phyloP scores from a whole-genome alignment of 2,329 filamentous ascomycete species.

The Colletotrichum nymphaeae region DNA sequence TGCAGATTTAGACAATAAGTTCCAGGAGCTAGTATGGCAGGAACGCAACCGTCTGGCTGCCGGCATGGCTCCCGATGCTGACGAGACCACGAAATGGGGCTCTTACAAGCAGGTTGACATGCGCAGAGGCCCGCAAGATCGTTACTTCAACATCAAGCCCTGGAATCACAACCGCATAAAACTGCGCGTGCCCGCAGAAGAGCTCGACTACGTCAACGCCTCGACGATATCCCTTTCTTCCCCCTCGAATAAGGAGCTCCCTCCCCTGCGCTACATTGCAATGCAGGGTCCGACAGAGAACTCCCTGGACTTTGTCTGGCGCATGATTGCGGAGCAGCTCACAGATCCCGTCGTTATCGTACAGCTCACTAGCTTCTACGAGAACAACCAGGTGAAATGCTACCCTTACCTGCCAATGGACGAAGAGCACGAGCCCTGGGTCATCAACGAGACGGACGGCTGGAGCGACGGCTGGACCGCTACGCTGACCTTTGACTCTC shows the following conservation, averaged over 20 bases:
- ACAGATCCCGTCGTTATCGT: slow-evolving; percentile 83
- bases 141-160: slow-evolving; percentile 90
- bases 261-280: slow-evolving; percentile 79
- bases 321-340: slow-evolving; percentile 89
- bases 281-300: slow-evolving; percentile 89
- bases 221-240: slow-evolving; percentile 73
- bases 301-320: slow-evolving; percentile 87
- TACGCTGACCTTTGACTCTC: slow-evolving; percentile 73
- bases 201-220: slow-evolving; percentile 85
- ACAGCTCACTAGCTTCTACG: slow-evolving; percentile 92
- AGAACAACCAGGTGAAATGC: slow-evolving; percentile 84
- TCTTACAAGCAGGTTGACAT: slow-evolving; percentile 48
- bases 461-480: slow-evolving; percentile 77
- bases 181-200: slow-evolving; percentile 79
- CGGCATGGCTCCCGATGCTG: slow-evolving; percentile 49
- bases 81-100: slow-evolving; percentile 47
- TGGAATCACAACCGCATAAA: slow-evolving; percentile 89
- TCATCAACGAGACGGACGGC: slow-evolving; percentile 72
- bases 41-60: slow-evolving; percentile 61
- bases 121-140: slow-evolving; percentile 67
- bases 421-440: slow-evolving; percentile 62
- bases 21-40: slow-evolving; percentile 64
- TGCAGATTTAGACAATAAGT: slow-evolving; percentile 49
- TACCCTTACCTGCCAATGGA: slow-evolving; percentile 84
- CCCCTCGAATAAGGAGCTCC: slow-evolving; percentile 48